Evolutionary conservation across 352 stramenopile genomes (phyloP).

Genomic region (Pythium scleroteichum): DNA sequence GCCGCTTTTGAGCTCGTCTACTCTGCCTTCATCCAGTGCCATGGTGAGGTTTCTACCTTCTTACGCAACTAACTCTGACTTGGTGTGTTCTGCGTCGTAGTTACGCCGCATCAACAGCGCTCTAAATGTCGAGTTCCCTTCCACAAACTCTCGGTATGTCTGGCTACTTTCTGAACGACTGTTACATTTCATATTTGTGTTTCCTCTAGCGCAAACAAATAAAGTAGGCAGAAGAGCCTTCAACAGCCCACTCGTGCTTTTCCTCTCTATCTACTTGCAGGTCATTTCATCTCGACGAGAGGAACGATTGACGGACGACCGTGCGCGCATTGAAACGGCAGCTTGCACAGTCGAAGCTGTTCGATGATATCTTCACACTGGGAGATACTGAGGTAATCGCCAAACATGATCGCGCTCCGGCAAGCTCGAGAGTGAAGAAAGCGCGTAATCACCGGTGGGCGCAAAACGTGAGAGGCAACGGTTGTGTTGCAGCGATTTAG

Average conservation of each 20-base stretch:
- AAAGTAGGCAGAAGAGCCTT: background rate
- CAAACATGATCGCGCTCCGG: slow-evolving; percentile 93
- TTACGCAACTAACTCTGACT: background rate
- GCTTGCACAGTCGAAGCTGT: slow-evolving; percentile 67
- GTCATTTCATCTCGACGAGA: slow-evolving; percentile 60
- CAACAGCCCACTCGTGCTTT: background rate
- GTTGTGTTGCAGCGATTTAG: slow-evolving; percentile 35
- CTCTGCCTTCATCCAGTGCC: slow-evolving; percentile 53
- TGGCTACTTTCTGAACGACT: too few relatives aligned
- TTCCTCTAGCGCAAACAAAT: slow-evolving; percentile 20
- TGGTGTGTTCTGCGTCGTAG: slow-evolving; percentile 25
- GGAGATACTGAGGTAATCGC: slow-evolving; percentile 69
- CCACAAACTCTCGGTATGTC: background rate
- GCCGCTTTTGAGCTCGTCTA: slow-evolving; percentile 3
- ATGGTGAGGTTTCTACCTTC: slow-evolving; percentile 39
- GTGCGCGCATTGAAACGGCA: slow-evolving; percentile 92
- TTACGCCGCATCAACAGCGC: slow-evolving; percentile 66
- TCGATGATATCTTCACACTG: slow-evolving; percentile 76
- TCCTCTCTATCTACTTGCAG: background rate
- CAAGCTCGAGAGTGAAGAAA: slow-evolving; percentile 89
- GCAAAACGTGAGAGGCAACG: slow-evolving; percentile 29
- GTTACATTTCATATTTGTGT: too few relatives aligned
- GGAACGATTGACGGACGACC: slow-evolving; percentile 88
- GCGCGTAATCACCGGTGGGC: slow-evolving; percentile 76
- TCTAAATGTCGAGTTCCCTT: slow-evolving; percentile 39